Evolutionary conservation across 2,329 filamentous ascomycete genomes (phyloP).

Genomic region (Chrysoporthe austroafricana): DNA sequence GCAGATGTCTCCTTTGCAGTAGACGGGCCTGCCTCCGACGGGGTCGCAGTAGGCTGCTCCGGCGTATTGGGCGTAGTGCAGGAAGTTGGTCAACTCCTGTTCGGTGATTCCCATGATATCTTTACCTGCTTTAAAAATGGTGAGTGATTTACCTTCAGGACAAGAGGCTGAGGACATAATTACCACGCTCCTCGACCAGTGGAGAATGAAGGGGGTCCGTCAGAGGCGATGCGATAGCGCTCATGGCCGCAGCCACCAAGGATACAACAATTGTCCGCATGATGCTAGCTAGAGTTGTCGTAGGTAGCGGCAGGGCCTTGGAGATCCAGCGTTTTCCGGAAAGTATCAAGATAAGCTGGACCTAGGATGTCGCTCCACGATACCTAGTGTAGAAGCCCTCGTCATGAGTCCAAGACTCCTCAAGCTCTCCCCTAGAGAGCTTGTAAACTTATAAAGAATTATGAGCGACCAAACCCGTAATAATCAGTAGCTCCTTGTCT

Average conservation of each 20-base stretch:
- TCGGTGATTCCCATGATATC: slow-evolving; percentile 11
- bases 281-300: not conserved
- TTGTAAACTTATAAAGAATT: not conserved
- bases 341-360: not conserved
- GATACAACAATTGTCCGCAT: not conserved
- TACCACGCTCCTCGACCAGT: not conserved
- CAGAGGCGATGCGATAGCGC: not conserved
- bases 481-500: not conserved
- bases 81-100: slow-evolving; percentile 21
- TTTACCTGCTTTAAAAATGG: not conserved
- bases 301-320: not conserved
- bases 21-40: slow-evolving; percentile 45
- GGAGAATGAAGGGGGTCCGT: not conserved
- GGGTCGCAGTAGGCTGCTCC: slow-evolving; percentile 59
- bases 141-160: not conserved
- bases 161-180: not conserved
- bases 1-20: slow-evolving; percentile 50
- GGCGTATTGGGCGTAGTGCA: slow-evolving; percentile 55
- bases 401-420: too few relatives aligned
- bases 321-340: not conserved
- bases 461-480: not conserved
- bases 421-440: not conserved
- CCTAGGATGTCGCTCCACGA: not conserved
- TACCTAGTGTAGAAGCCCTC: not conserved
- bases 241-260: not conserved